Base-by-base conservation (phyloP, 139 green algal species). In the Chlorella sp. region DNA sequence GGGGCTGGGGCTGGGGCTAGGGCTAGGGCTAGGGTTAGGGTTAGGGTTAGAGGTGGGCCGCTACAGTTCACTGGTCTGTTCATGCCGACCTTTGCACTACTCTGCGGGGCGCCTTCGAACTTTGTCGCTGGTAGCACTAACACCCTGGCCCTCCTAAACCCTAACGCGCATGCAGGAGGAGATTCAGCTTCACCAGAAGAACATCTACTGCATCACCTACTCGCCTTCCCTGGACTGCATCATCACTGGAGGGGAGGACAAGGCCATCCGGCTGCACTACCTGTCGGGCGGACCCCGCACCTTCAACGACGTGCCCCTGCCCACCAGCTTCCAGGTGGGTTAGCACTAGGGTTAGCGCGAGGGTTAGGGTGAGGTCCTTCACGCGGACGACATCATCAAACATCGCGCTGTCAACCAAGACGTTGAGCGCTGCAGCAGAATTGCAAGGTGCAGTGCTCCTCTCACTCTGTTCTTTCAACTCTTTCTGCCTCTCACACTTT, bases 211-310 rank as follows among this genome's bases (percentile, higher is more conserved):
- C 69, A 79, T 90, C 63, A 32, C 83, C 55, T 87, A 86, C 76
- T 75, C 68, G 23, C 68, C 74, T 0, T 42, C 77, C 14, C 74
- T 87, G 32, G 78, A 90, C 31, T 84, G 77, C 72, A 66, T 92
- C 31, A 81, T 87, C 61, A 85, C 78, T 5, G 86, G 82, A 31
- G 83, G 80, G 30, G 85, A 90, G 72, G 85, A 91, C 67, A 65
- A 36, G 49, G 83, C 69, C 66, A 90, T 90, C 62, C 77, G 76
- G 31, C 32, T 92, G 55, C 75, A 89, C 71, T 86, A 83, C 72
- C 51, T 85, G 27, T 26, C 60, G 59, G 82, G 74, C 26, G 60
- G 69, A 24, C 61, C 76, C 30, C 77, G 65, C 34, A 80, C 69
- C 10, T 77, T 74, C 70, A 86, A 86, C 61, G 76, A 82, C 65